phyloP scores from a whole-genome alignment of 257 asterid genomes.

The Lantana camara region DNA sequence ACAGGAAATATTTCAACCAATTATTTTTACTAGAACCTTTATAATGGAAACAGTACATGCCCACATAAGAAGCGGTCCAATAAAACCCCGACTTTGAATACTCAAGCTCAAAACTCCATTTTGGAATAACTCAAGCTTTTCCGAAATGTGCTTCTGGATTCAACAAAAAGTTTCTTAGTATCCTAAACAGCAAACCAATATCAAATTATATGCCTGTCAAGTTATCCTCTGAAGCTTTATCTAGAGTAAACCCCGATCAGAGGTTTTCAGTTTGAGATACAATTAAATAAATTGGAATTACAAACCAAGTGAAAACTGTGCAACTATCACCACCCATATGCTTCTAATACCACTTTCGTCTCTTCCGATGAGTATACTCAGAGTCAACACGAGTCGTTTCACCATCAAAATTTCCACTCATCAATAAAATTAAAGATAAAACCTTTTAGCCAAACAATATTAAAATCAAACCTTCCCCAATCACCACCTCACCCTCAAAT shows the following conservation, averaged over 20 bases:
- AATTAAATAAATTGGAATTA: conserved; percentile 13
- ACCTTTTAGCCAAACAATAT: background rate
- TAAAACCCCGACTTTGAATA: background rate
- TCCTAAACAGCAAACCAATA: background rate
- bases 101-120: background rate
- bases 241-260: background rate
- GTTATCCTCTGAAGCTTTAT: conserved; percentile 10
- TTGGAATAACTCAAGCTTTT: too few relatives aligned
- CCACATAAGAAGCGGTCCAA: background rate
- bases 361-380: conserved; percentile 11
- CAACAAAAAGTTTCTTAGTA: too few relatives aligned
- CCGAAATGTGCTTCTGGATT: too few relatives aligned
- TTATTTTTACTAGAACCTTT: background rate
- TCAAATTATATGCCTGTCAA: conserved; percentile 4
- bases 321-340: conserved; percentile 6
- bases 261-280: background rate
- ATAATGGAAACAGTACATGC: background rate
- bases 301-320: conserved; percentile 19
- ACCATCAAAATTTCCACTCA: conserved; percentile 18
- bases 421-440: conserved; percentile 3
- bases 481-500: conserved; percentile 12
- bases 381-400: conserved; percentile 20
- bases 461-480: conserved; percentile 17
- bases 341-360: background rate
- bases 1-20: conserved; percentile 18